Percentiles rank a stretch among this genome's conserved stretches.
Evolutionary conservation across 192 early-diverging fungal species (phyloP).

Genomic region (Dissophora ornata): DNA sequence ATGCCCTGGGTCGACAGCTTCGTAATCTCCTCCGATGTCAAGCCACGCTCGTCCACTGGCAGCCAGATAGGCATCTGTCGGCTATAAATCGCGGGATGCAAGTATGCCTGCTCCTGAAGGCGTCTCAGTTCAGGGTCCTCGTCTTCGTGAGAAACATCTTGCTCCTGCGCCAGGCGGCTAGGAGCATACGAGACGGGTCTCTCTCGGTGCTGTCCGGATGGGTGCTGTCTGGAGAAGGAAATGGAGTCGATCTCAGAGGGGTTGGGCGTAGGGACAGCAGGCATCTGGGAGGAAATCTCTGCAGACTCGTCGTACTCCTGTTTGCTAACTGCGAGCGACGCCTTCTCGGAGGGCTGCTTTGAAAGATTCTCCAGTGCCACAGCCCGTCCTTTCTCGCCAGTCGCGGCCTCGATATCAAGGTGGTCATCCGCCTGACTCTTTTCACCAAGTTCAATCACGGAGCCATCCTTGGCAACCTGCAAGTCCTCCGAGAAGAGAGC

Average conservation of each 20-base stretch:
- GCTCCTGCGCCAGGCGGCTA: neutral
- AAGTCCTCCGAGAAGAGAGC: constrained; percentile 50
- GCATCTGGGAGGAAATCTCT: constrained; percentile 32
- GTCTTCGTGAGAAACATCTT: neutral
- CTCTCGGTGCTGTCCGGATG: neutral
- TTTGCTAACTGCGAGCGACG: neutral
- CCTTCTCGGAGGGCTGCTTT: constrained; percentile 6
- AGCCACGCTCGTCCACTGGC: constrained; percentile 29
- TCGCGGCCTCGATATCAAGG: constrained; percentile 14
- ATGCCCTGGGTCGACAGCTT: constrained; percentile 15
- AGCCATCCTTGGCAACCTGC: constrained; percentile 20
- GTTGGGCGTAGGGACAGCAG: constrained; percentile 42
- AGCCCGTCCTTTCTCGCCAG: neutral
- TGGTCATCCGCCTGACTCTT: neutral
- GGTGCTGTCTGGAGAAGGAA: constrained; percentile 7
- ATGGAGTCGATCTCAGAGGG: constrained; percentile 23
- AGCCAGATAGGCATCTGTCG: constrained; percentile 41
- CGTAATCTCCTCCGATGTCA: constrained; percentile 23
- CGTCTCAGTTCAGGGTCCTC: constrained; percentile 4
- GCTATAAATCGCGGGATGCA: constrained; percentile 32
- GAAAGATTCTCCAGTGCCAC: neutral
- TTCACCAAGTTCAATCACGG: constrained; percentile 6
- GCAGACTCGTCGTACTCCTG: constrained; percentile 38
- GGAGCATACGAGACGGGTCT: neutral
- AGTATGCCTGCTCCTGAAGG: constrained; percentile 47